phyloP scores from a whole-genome alignment of 2,329 filamentous ascomycete genomes.

The Aureobasidium sp. region DNA sequence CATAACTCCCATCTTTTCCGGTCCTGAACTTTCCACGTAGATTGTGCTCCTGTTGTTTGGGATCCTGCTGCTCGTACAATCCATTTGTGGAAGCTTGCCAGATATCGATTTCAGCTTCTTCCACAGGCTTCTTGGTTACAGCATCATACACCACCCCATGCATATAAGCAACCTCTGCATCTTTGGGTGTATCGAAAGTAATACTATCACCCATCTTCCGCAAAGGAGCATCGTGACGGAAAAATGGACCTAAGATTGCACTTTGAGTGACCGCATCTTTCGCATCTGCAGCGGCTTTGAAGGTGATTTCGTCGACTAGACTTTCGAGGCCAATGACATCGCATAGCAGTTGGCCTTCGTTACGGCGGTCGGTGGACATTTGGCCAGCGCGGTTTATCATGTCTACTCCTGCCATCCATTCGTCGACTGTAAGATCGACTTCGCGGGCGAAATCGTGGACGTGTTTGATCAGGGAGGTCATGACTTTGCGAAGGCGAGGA shows the following conservation, averaged over 20 bases:
- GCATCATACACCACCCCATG: slow-evolving; percentile 51
- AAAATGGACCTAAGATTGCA: slow-evolving; percentile 80
- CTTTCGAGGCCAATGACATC: slow-evolving; percentile 52
- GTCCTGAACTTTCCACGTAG: slow-evolving; percentile 65
- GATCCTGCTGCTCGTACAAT: slow-evolving; percentile 60
- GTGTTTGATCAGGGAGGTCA: slow-evolving; percentile 44
- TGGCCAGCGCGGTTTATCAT: slow-evolving; percentile 54
- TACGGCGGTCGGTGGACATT: slow-evolving; percentile 54
- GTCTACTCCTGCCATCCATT: slow-evolving; percentile 49
- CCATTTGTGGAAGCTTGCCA: slow-evolving; percentile 73
- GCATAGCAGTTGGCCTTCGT: slow-evolving; percentile 54
- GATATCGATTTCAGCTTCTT: slow-evolving; percentile 60
- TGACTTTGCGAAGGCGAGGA: slow-evolving; percentile 29
- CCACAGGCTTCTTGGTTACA: slow-evolving; percentile 57
- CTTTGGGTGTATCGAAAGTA: slow-evolving; percentile 38
- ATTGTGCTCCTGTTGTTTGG: slow-evolving; percentile 60
- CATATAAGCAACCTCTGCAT: slow-evolving; percentile 53
- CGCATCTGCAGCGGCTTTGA: slow-evolving; percentile 50
- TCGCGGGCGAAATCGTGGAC: slow-evolving; percentile 53
- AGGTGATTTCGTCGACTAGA: slow-evolving; percentile 71
- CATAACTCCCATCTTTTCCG: slow-evolving; percentile 54
- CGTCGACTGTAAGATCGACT: slow-evolving; percentile 49
- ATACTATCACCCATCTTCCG: slow-evolving; percentile 64
- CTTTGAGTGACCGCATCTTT: slow-evolving; percentile 54
- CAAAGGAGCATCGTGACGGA: slow-evolving; percentile 62